Evolutionary conservation across 1,284 basidiomycete genomes (phyloP), one percentile per base, ranked within the genome.

Genomic region (Xerocomus minutiporus): DNA sequence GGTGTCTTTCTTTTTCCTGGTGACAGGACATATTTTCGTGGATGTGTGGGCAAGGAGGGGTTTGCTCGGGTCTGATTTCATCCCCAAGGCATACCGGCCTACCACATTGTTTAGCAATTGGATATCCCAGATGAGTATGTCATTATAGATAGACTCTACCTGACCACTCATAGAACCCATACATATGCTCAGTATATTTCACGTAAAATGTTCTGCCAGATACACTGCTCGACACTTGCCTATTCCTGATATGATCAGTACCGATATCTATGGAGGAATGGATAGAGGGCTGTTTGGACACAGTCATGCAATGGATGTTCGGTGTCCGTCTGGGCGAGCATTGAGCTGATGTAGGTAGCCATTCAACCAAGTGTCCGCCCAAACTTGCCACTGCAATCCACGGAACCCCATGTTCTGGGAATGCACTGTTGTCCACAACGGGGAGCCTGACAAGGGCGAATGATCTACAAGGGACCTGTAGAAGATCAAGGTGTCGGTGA

Each of bases 41-140:
- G 80, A 84, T 46, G 76, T 70, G 4, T 84, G 80, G 79, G 70
- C 71, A 35, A 67, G 64, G 53, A 73, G 67, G 56, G 82, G 82
- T 13, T 46, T 67, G 25, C 8, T 64, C 25, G 59, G 57, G 34
- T 52, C 54, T 5, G 46, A 49, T 25, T 54, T 58, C 25, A 51
- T 32, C 5, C 51, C 60, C 1, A 54, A 62, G 28, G 25, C 47
- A 39, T 68, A 63, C 42, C 56, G 56, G 13, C 67, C 68, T 5
- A 54, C 51, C 1, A 38, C 29, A 4, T n/a, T 63, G 35, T 7
- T 65, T 11, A 23, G 61, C 39, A 44, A 53, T 28, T 61, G 60
- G 60, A 43, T 64, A 25, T 54, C 47, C 29, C n/a, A 20, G 17
- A 44, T 17, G 23, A 11, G 13, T 25, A 3, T 5, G 11, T 7